Base-by-base conservation (phyloP, 768 basidiomycete species). In the Trametes elegans region DNA sequence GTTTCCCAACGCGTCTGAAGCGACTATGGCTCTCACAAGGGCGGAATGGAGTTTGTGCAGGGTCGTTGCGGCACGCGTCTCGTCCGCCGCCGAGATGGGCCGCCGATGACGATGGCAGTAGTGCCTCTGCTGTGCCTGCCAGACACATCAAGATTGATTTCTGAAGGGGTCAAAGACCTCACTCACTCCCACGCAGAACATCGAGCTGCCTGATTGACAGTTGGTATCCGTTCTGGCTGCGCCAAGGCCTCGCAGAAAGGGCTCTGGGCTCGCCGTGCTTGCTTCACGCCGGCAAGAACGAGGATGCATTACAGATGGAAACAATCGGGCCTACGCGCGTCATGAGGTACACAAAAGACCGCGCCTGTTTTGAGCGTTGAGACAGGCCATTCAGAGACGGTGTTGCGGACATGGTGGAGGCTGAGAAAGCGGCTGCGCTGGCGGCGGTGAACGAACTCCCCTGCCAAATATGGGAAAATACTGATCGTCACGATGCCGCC, bases 361-460 rank as follows among this genome's bases (percentile, higher is more conserved):
- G 19, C 16, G 27, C 19, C 49, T 40, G 38, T 13, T 39, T 45
- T 38, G 24, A 18, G 39, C 47, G 49, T 40, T 18, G 28, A 49
- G 38, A 3, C 14, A 13, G 38, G 7, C n/a, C 24, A 40, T 28
- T 11, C 23, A 49, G 38, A 40, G 49, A 16, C 26, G 24, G n/a
- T 7, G 39, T 40, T 34, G 32, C 32, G 21, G 11, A 38, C 38
- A 49, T 26, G 36, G 28, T 16, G 31, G 49, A 40, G 32, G 27
- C 36, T 49, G 49, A 40, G 49, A 49, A 49, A 49, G 38, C 39
- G 49, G 23, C n/a, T n/a, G n/a, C 34, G 27, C 18, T 24, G 26
- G 36, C 18, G 26, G 48, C 31, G 41, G 41, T 19, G 42, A 38
- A 44, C 26, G 8, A 44, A 21, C 42, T 44, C 42, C 34, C 51